Evolutionary conservation across 2,329 filamentous ascomycete genomes (phyloP).

Genomic region (Penicillium sp.): DNA sequence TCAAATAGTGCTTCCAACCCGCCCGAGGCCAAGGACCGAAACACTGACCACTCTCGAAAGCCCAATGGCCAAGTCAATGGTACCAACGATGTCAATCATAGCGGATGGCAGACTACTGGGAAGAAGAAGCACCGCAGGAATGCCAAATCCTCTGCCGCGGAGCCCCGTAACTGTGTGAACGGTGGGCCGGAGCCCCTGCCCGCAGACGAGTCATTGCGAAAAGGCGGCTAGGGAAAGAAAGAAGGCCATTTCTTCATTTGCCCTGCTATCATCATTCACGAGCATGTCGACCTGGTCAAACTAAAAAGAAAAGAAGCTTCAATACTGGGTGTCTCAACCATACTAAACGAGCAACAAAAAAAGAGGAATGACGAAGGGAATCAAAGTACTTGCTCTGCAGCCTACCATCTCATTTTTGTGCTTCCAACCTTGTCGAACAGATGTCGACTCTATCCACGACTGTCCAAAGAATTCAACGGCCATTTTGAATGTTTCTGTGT

Average conservation of each 20-base stretch:
- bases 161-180: constrained; percentile 32
- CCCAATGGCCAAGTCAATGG: constrained; percentile 29
- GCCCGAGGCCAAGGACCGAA: constrained; percentile 35
- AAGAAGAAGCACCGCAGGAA: constrained; percentile 47
- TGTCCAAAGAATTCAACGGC: constrained; percentile 6
- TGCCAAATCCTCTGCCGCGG: constrained; percentile 38
- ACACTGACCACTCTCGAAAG: constrained; percentile 34
- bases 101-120: constrained; percentile 47
- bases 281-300: background rate
- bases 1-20: constrained; percentile 22
- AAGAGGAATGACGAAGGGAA: background rate
- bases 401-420: background rate
- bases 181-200: constrained; percentile 43
- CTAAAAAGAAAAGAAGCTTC: background rate
- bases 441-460: constrained; percentile 6
- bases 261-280: background rate
- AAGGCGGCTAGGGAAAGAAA: constrained; percentile 43
- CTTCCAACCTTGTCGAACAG: constrained; percentile 2
- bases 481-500: constrained; percentile 5
- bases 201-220: constrained; percentile 47
- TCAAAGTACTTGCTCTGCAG: background rate
- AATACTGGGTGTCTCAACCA: background rate
- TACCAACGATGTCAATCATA: constrained; percentile 27
- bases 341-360: background rate
- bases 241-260: background rate